These are phyloP conservation scores for Globisporangium camurandrum DNA, from an alignment of 352 stramenopile genomes.

Conservation along the genomic window DNA sequence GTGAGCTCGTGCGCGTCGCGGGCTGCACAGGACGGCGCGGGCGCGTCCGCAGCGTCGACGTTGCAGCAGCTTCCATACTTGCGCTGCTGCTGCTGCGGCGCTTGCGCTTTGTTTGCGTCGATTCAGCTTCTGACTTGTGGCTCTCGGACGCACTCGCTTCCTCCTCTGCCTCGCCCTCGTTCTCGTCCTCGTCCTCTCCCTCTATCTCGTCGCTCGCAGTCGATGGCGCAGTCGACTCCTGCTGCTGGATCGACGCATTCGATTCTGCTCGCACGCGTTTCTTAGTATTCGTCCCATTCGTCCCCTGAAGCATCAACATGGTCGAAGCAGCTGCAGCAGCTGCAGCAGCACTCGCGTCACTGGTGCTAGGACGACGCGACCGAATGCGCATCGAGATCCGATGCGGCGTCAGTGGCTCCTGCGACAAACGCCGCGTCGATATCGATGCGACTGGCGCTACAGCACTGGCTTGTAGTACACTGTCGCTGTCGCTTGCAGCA, in stretches of 20 bases:
- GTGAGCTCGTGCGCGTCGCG: constrained; percentile 58
- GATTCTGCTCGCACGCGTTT: constrained; percentile 29
- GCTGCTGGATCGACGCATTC: too few species aligned
- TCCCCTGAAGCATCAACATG: not conserved
- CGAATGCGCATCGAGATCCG: constrained; percentile 46
- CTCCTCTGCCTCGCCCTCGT: constrained; percentile 16
- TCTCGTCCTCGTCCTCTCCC: constrained; percentile 14
- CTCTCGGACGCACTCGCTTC: constrained; percentile 45
- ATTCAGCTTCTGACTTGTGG: constrained; percentile 44
- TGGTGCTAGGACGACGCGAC: constrained; percentile 33
- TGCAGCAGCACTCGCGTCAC: constrained; percentile 17
- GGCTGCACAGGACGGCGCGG: constrained; percentile 35
- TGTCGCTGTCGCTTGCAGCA: not conserved
- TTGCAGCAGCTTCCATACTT: constrained; percentile 10
- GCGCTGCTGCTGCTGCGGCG: constrained; percentile 12
- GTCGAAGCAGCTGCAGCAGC: not conserved
- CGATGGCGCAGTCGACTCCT: constrained; percentile 7
- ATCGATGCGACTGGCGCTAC: constrained; percentile 6
- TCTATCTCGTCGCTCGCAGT: constrained; percentile 51
- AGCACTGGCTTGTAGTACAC: constrained; percentile 7
- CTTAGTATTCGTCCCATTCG: constrained; percentile 9
- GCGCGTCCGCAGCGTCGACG: constrained; percentile 21
- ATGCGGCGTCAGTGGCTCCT: constrained; percentile 27
- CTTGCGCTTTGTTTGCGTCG: constrained; percentile 39
- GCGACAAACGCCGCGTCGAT: not conserved